Base-by-base conservation (phyloP, 352 stramenopile genomes). In the Globisporangium orthogonon region DNA sequence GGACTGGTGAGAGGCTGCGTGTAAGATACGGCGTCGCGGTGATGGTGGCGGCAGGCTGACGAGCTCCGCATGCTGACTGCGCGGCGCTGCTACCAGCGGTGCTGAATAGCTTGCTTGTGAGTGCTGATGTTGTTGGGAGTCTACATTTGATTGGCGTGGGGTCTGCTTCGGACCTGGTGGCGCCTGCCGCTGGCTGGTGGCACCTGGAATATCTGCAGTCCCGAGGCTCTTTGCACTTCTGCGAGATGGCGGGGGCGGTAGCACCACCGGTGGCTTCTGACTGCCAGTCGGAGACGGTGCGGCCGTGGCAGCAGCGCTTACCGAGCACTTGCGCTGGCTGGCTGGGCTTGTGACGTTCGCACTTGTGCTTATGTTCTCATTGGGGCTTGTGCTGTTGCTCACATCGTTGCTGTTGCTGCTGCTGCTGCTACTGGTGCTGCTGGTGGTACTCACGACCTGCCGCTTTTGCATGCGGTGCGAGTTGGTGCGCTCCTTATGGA, bases 401-500 rank as follows among this genome's bases (percentile, higher is more conserved):
- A 11, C 9, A 37, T 9, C 9, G 33, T 5, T 1, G 35, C 35
- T 41, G 7, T 9, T 11, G 10, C 35, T 11, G 35, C 3, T 41
- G 35, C 10, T 47, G 15, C 15, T 47, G 41, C 17, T 11, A 14
- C 3, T 47, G 23, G 41, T 28, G 41, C 6, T 46, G 15, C 4
- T 46, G 14, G 15, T 47, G 41, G 41, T 47, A 35, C 17, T 10
- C 4, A 7, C 60, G 49, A 78, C 67, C 39, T 87, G 70, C 51
- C 85, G 71, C 61, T 86, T 87, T 58, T 89, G 78, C 33, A 87
- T 50, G 35, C 81, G 81, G 51, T 91, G 81, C 47, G 76, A 89
- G 58, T 87, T 91, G 30, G 81, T 91, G 47, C 81, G 81, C 50
- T 87, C 76, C 65, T 91, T 91, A 66, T 91, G 81, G 41, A 91